Percentiles rank a stretch among this genome's conserved stretches.
Evolutionary conservation across 495 filamentous ascomycete genomes (phyloP).

Genomic region (Lepidopterella palustris): DNA sequence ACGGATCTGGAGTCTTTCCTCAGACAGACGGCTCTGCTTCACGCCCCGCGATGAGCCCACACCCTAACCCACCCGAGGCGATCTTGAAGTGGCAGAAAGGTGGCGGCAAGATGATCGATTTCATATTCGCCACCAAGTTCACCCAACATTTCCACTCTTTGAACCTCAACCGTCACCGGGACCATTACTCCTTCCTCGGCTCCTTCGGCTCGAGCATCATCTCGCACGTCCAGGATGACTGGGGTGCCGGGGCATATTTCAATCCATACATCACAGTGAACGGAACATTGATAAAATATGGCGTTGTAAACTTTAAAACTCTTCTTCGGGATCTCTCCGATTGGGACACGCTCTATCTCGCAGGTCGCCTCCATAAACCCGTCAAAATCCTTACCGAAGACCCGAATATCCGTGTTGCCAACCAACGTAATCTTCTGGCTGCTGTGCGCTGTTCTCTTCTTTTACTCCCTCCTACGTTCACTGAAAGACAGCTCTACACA

Average conservation of each 20-base stretch:
- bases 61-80: constrained; percentile 69
- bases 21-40: constrained; percentile 48
- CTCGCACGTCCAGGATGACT: constrained; percentile 74
- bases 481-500: constrained; percentile 78
- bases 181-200: constrained; percentile 88
- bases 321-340: constrained; percentile 76
- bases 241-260: constrained; percentile 94
- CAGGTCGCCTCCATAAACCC: constrained; percentile 90
- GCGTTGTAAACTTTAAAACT: constrained; percentile 85
- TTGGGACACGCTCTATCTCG: constrained; percentile 91
- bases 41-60: constrained; percentile 50
- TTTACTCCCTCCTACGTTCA: constrained; percentile 74
- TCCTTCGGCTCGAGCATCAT: constrained; percentile 77
- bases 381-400: constrained; percentile 97
- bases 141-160: constrained; percentile 95
- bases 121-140: constrained; percentile 92
- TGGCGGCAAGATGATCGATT: constrained; percentile 93
- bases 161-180: constrained; percentile 78
- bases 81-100: constrained; percentile 76
- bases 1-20: constrained; percentile 92
- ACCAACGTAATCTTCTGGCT: constrained; percentile 90
- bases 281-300: constrained; percentile 94
- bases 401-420: constrained; percentile 80
- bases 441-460: constrained; percentile 84
- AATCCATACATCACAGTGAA: constrained; percentile 95